phyloP scores from a whole-genome alignment of 768 basidiomycete genomes.

The Leccinum rimulosum region DNA sequence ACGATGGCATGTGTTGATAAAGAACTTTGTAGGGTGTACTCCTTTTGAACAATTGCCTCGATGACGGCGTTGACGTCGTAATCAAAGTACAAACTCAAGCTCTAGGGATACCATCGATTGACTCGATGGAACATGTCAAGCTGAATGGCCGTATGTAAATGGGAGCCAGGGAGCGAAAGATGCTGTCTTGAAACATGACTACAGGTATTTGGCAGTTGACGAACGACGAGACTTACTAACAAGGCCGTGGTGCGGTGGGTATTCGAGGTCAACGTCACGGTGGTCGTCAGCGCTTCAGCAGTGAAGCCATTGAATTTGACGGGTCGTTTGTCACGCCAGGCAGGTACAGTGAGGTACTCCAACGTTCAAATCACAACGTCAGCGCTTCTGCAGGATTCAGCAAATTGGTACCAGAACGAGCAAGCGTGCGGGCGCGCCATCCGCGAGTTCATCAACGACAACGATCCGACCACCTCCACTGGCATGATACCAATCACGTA shows the following conservation, averaged over 20 bases:
- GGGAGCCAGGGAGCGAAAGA: not conserved
- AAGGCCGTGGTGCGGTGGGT: constrained; percentile 2
- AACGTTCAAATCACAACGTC: not conserved
- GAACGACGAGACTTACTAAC: constrained; percentile 4
- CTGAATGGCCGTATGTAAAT: constrained; percentile 7
- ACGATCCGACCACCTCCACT: constrained; percentile 46
- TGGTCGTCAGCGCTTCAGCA: not conserved
- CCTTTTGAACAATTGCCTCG: not conserved
- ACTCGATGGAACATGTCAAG: not conserved
- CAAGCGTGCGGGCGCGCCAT: constrained; percentile 61
- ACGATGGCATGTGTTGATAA: not conserved
- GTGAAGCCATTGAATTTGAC: not conserved
- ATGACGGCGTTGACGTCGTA: constrained; percentile 5
- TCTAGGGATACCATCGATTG: not conserved
- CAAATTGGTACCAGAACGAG: constrained; percentile 46
- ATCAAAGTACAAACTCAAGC: not conserved
- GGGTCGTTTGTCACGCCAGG: not conserved
- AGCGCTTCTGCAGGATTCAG: not conserved
- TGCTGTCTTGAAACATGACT: not conserved
- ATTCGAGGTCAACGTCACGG: constrained; percentile 7
- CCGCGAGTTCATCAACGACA: constrained; percentile 46
- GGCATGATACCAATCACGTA: too few relatives aligned
- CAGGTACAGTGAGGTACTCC: not conserved
- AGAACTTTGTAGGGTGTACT: too few relatives aligned
- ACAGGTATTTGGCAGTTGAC: constrained; percentile 5